These are phyloP conservation scores for Aspergillus udagawae DNA, from an alignment of 2,329 filamentous ascomycete species.

Conservation along the genomic window DNA sequence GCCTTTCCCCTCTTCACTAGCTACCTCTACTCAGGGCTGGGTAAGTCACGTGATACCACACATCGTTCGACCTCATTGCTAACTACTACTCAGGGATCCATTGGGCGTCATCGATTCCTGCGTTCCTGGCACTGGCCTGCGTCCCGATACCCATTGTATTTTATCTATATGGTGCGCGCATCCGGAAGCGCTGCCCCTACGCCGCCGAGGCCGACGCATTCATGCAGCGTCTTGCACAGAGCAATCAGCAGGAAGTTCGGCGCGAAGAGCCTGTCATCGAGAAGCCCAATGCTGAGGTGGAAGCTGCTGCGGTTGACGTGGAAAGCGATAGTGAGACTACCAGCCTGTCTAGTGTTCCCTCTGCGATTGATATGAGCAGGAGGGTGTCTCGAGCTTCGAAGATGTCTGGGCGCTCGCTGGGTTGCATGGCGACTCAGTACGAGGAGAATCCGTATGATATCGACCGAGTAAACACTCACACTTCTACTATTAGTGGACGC, in stretches of 20 bases:
- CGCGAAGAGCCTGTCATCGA: neutral
- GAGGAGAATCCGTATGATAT: conserved; percentile 12
- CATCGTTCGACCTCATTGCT: neutral
- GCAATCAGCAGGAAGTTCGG: neutral
- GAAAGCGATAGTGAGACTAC: neutral
- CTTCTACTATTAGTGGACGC: neutral
- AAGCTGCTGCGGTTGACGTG: neutral
- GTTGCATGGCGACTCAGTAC: conserved; percentile 2
- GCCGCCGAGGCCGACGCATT: conserved; percentile 12
- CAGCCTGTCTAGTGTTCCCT: neutral
- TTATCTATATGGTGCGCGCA: conserved; percentile 34
- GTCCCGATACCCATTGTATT: conserved; percentile 40
- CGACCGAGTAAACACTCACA: conserved; percentile 5
- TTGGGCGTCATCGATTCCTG: conserved; percentile 44
- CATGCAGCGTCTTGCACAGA: neutral
- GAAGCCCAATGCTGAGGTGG: neutral
- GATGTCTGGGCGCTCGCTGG: conserved; percentile 1
- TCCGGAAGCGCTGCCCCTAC: conserved; percentile 36
- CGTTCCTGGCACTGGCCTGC: conserved; percentile 40
- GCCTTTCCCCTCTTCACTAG: conserved; percentile 45
- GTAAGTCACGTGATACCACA: neutral
- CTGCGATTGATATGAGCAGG: neutral
- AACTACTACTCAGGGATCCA: conserved; percentile 28
- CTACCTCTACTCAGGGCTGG: conserved; percentile 42
- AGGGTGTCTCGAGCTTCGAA: conserved; percentile 1